Evolutionary conservation across 352 stramenopile genomes (phyloP), one percentile per base, ranked within the genome.

Genomic region (Pythium apleroticum): DNA sequence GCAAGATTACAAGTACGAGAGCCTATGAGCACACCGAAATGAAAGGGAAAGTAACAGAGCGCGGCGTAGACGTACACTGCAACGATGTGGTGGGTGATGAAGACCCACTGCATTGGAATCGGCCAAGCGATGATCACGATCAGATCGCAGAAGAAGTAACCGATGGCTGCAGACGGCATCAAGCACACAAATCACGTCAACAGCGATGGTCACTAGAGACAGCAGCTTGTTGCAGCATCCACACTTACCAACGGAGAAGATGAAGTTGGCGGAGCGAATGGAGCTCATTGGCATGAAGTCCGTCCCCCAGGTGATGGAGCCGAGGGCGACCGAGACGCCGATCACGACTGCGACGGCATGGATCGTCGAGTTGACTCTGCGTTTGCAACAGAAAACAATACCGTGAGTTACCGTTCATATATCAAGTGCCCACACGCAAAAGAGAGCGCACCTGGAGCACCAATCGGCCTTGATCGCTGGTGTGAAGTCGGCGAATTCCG

Each of bases 111-210:
- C 78, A 93, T 88, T 11, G 75, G 74, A 33, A 93, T 78, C 3
- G 84, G 84, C 84, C 84, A 93, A 22, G 86, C 52, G 24, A 93
- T 78, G 52, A 93, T 88, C 61, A 93, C 83, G 52, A 91, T 88
- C 12, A 93, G 66, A 74, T 93, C 84, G 62, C 80, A 91, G 15
- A 86, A 45, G 65, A 93, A 93, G 57, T 91, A 93, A 24, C 82
- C 84, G 63, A 91, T 90, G 7, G 84, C 84, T 91, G 66, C 20
- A 50, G 17, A 20, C 43, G 4, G 7, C n/a, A 49, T 48, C 66
- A 43, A 65, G 27, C 33, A 71, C 1, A 48, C 33, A 33, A 10
- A 33, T 31, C 31, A 46, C 45, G 25, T 22, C 20, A 25, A 3
- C 57, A 3, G 5, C 10, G 20, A 39, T 10, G 24, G 15, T 25